Conservation (phyloP, 148 eudicot genomes). For the Tetragonia tetragonoides region DNA sequence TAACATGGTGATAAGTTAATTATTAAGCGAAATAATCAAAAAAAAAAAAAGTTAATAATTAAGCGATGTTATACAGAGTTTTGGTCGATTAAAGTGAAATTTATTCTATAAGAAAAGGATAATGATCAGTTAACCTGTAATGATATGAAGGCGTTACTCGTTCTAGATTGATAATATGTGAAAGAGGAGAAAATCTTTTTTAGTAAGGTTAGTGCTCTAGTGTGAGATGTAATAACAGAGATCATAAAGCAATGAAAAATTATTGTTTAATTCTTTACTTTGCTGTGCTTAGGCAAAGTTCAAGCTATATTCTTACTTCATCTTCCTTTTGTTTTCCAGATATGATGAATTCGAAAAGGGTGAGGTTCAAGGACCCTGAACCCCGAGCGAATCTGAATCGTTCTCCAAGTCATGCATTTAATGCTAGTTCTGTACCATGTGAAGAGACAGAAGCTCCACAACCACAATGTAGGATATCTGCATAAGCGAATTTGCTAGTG, state of each 20-base stretch:
- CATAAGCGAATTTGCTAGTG: background rate
- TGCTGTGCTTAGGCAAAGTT: background rate
- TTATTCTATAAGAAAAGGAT: too few species aligned
- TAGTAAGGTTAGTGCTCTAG: background rate
- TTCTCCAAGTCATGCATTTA: slow-evolving; percentile 13
- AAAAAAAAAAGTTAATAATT: too few species aligned
- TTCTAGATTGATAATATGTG: too few species aligned
- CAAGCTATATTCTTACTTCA: background rate
- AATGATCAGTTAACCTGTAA: too few species aligned
- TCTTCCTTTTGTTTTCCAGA: slow-evolving; percentile 24
- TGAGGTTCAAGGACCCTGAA: slow-evolving; percentile 35
- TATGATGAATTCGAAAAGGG: slow-evolving; percentile 40
- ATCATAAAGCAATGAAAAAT: background rate
- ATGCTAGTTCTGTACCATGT: slow-evolving; percentile 13
- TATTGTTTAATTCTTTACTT: background rate
- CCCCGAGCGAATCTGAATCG: background rate
- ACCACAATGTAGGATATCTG: slow-evolving; percentile 11
- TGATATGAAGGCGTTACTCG: too few species aligned
- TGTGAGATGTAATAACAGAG: too few species aligned
- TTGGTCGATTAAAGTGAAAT: too few species aligned
- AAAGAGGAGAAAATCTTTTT: too few species aligned
- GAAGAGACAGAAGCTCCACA: slow-evolving; percentile 30
- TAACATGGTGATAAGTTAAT: too few species aligned
- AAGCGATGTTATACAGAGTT: too few species aligned
- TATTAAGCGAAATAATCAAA: too few species aligned